Base-by-base conservation (phyloP, 1,139 yeast species). In the Meyerozyma athensensis region DNA sequence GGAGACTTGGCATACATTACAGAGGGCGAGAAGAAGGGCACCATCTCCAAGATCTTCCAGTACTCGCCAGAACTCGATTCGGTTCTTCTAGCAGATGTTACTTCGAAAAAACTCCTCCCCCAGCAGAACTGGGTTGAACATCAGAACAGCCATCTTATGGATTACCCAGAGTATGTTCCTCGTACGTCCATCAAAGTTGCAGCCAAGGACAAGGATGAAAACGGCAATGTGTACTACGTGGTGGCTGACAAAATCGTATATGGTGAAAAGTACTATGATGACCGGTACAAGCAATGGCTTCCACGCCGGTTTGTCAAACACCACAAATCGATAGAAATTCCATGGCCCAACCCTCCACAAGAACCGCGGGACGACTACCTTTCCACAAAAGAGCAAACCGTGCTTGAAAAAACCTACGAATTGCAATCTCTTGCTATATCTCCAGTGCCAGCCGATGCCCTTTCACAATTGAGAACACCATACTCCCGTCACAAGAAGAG, bases 341-440 rank as follows among this genome's bases (percentile, higher is more conserved):
- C 97, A 39, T 90, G 96, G 95, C 97, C 97, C 32, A 74, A 78
- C 46, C 95, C 95, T 2, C 81, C 79, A 26, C 68, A 72, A 7
- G 63, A 67, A n/a, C 53, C 61, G 2, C 74, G 74, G 47, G 85
- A 80, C 39, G 86, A 84, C 37, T 61, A 60, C 10, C 63, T 78
- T 40, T 65, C 74, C 3, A 86, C 97, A 0, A 59, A 62, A 9
- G 75, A 78, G 34, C 80, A 72, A 5, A 63, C 65, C 2, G 94
- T 77, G 2, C 75, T 79, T 42, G 86, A 80, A 49, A 81, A 86
- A 58, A 80, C 96, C 4, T 85, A 71, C 59, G 85, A 78, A 60
- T 81, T 86, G 26, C 82, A 81, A 41, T 73, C 86, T 20, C 62
- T 86, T 12, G 79, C 80, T 13, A 73, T 71, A 42, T 68, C 81